Base-by-base conservation (phyloP, 2,329 filamentous ascomycete species). In the Neofusicoccum ribis region DNA sequence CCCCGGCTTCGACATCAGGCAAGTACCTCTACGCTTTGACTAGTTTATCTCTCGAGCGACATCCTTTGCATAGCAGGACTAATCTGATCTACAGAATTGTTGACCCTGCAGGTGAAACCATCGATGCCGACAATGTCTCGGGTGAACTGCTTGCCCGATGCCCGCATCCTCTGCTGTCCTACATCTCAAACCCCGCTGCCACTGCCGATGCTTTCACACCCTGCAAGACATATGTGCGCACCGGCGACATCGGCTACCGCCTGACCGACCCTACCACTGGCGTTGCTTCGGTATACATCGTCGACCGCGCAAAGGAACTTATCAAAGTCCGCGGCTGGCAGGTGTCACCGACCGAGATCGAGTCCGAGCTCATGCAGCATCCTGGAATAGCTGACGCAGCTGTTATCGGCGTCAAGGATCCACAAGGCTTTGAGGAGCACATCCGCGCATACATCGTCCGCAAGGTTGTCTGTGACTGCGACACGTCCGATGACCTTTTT, bases 261-360 rank as follows among this genome's bases (percentile, higher is more conserved):
- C 11, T 63, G 17, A 43, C 36, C 15, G 49, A 64, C 34, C 12
- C 52, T 5, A 20, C 23, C 3, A 58, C 63, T 0, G 63, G 63
- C 52, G 11, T 50, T 14, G 17, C 63, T 17, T 49, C 43, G 58
- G 63, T 76, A 63, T 77, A 76, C 49, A 73, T 79, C 41, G 71
- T 80, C 2, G 79, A 81, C 67, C 72, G 77, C 7, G 54, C 73
- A 9, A 76, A 81, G 70, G 77, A 82, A 66, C 74, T 82, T 56
- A 82, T 82, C 68, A 83, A 82, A 65, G 80, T 82, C 12, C 82
- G 82, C 69, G 82, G 82, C 3, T 74, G 81, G 44, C 81, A 83
- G 72, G 80, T 83, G n/a, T 78, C 81, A 6, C 82, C 82, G 2
- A 81, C 80, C 0, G 82, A 83, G 59, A 73, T 84, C 0, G 81